Evolutionary conservation across 208 protist genomes (phyloP).

Genomic region (Trichomonas gallinae): DNA sequence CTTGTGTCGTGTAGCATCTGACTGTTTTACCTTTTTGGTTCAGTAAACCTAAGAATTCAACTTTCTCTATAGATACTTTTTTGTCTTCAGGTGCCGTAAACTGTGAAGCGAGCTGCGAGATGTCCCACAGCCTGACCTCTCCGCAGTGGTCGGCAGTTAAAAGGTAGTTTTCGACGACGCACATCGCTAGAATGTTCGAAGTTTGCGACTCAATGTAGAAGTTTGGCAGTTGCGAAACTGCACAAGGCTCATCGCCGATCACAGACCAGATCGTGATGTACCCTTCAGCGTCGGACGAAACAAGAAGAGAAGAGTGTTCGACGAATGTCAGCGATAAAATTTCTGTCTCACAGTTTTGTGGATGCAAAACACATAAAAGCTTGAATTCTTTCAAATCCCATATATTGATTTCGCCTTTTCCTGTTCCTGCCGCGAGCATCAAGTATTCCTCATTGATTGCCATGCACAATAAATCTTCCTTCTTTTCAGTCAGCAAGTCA

Average conservation of each 20-base stretch:
- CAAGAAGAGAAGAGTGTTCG: neutral
- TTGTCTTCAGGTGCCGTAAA: neutral
- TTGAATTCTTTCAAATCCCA: neutral
- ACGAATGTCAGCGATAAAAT: neutral
- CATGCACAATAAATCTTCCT: constrained; percentile 6
- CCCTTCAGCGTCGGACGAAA: neutral
- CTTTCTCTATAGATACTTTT: neutral
- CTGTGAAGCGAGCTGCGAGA: neutral
- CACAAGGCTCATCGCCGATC: neutral
- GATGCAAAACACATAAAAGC: neutral
- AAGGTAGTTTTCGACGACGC: neutral
- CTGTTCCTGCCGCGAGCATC: neutral
- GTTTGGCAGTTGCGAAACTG: neutral
- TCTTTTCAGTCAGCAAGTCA: neutral
- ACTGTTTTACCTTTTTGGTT: neutral
- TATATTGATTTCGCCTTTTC: neutral
- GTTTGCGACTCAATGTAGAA: neutral
- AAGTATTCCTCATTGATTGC: neutral
- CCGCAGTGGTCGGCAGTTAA: neutral
- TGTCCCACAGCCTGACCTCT: neutral
- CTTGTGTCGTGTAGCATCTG: neutral
- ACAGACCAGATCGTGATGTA: neutral
- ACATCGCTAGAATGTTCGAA: neutral
- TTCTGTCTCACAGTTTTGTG: neutral
- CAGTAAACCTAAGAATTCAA: neutral